Base-by-base conservation (phyloP, 2,329 filamentous ascomycete genomes). In the Rutstroemia sp. region DNA sequence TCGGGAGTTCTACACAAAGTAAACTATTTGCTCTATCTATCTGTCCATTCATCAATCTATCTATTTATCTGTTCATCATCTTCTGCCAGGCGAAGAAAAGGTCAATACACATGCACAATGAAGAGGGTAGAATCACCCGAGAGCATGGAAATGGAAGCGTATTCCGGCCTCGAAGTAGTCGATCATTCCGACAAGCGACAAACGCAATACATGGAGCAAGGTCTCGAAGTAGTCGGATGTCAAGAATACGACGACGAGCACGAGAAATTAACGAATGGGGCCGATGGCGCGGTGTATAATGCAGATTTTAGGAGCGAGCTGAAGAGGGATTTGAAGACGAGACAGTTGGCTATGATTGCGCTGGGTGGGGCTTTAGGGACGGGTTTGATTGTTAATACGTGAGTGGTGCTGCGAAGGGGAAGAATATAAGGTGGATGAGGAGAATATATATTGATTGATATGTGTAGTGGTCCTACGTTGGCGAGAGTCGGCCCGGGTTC, bases 311-410 rank as follows among this genome's bases (percentile, higher is more conserved):
- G 48, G 27, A 27, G 30, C 9, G 21, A 34, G 7, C 18, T 57
- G 16, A 52, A 53, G 23, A 75, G 78, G 63, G 77, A 76, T 37
- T 72, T 81, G 39, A 74, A 75, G 60, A 74, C 77, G 44, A 72
- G 78, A 45, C 79, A 81, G 60, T 76, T 81, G 54, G 77, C 77
- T 65, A 82, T 83, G 79, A 82, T 82, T 71, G 86, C 86, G 62
- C 87, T 89, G 59, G 87, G 86, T 66, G 86, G 87, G 68, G 85
- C 86, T 60, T 83, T 90, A 58, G 87, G 82, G 56, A 89, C 65
- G 7, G 87, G 86, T 70, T 76, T 90, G 57, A 87, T 90, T 64
- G 85, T 90, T 66, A 86, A 86, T 60, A 84, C 80, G 61, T 65
- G 51, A 56, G 59, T 62, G 19, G 38, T 42, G 23, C 27, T 30